Base-by-base conservation (phyloP, 192 early-diverging fungal species). In the Coemansia sp. region DNA sequence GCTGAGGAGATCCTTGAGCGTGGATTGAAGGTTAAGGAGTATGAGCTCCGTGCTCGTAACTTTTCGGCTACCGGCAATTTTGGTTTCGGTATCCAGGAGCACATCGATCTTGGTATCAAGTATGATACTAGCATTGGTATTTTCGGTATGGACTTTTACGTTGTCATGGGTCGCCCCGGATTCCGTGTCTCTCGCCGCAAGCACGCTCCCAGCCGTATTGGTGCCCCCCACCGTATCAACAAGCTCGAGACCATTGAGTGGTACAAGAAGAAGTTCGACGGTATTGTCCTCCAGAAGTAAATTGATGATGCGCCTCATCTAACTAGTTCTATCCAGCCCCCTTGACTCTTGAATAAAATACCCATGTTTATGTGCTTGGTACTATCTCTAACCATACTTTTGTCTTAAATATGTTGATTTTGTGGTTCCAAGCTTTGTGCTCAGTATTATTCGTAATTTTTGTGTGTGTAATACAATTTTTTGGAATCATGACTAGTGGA, bases 91-190 rank as follows among this genome's bases (percentile, higher is more conserved):
- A 95, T 99, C 89, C 93, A 98, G 83, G 98, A 99, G 89, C 98
- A 99, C 91, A 99, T 99, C 76, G 98, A 98, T 90, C 90, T 99
- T 86, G 97, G 96, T 84, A 98, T 99, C 91, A 98, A 99, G 92
- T 98, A 98, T 89, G 97, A 98, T 86, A 96, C 97, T 69, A 91
- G 91, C 82, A 97, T 99, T 74, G 97, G 96, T 92, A 94, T 96
- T 77, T 96, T 95, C 85, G 90, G 91, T 90, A 96, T 98, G 93
- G 97, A 99, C 90, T 99, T 98, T 87, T 98, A 95, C 90, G 92
- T 97, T 77, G 94, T 95, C 85, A 96, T 99, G 95, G 93, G 93
- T 74, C 94, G 98, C 78, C 96, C 96, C 70, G 98, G 98, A 79
- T 89, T 90, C 93, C 95, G 97, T 76, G 91, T 99, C 70, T 85